Base-by-base conservation (phyloP, 2,329 filamentous ascomycete genomes). In the Diaporthe citriasiana region DNA sequence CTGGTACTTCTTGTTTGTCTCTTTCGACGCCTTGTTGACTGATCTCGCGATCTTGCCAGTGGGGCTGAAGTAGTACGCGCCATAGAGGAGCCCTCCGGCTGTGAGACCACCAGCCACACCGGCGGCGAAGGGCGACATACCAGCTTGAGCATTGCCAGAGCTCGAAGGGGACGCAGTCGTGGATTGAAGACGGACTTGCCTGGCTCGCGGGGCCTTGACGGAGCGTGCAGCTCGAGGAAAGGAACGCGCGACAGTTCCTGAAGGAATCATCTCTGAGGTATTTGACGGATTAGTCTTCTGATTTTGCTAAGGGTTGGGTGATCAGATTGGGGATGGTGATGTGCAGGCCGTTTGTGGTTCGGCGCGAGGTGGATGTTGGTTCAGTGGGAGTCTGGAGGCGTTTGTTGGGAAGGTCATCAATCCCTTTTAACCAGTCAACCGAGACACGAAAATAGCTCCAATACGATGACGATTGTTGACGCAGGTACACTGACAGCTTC, bases 1-100 rank as follows among this genome's bases (percentile, higher is more conserved):
- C 51, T 91, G 83, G 81, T 93, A 89, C 79, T 93, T 90, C 71
- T 85, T 83, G 80, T 91, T 88, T 3, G 91, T 89, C 70, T 91
- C 87, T 70, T 87, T 86, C 13, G 85, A 84, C 4, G 87, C 73
- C 30, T 66, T 74, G 74, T 75, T 75, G 53, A 75, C 66, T 17
- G 72, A 71, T 15, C 71, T 65, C 6, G 85, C 66, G 2, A 75
- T 45, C 69, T 76, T 84, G 73, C 84, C 85, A 9, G 84, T 83
- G 27, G 88, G 76, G 69, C 65, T 73, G 63, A 65, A 53, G 5
- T 59, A 50, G 73, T 75, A 76, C 35, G 71, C 69, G 27, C 73
- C 73, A 30, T 76, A 76, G 59, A 75, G 71, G 22, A 65, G 35
- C 13, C 51, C 70, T 12, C 65, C 73, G 12, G 73, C 70, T 27